Conservation (phyloP, 2,329 filamentous ascomycete genomes). For the Verticillium longisporum region DNA sequence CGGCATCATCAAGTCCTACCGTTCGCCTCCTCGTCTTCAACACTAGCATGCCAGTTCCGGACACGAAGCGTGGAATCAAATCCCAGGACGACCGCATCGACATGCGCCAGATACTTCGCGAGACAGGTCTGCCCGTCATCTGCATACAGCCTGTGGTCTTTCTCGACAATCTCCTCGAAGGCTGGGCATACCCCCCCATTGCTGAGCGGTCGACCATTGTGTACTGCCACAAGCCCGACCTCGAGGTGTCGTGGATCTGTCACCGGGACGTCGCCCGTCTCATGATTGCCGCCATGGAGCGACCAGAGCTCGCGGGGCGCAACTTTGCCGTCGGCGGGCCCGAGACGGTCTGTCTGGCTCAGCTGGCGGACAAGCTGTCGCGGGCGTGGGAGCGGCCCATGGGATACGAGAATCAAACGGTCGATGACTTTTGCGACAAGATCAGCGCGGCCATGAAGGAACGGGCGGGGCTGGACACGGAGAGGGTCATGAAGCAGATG, state of each 20-base stretch:
- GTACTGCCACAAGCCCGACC: slow-evolving; percentile 29
- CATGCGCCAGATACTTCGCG: slow-evolving; percentile 22
- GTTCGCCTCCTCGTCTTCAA: slow-evolving; percentile 18
- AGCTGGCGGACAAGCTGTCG: slow-evolving; percentile 24
- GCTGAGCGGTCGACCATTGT: slow-evolving; percentile 24
- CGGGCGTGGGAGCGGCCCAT: slow-evolving; percentile 23
- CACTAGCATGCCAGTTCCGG: slow-evolving; percentile 19
- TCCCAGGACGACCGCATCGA: slow-evolving; percentile 21
- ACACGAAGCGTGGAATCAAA: slow-evolving; percentile 13
- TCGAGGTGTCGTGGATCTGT: slow-evolving; percentile 30
- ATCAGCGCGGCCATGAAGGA: slow-evolving; percentile 23
- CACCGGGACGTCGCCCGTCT: slow-evolving; percentile 29
- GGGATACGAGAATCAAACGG: slow-evolving; percentile 23
- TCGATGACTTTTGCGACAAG: slow-evolving; percentile 20
- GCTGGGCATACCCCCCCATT: slow-evolving; percentile 27
- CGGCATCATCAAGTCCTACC: slow-evolving; percentile 47
- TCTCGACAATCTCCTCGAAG: slow-evolving; percentile 29
- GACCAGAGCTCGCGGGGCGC: slow-evolving; percentile 23
- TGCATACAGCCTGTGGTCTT: slow-evolving; percentile 29
- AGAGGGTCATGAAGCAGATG: slow-evolving; percentile 27
- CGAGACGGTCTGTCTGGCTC: slow-evolving; percentile 22
- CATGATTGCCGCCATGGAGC: slow-evolving; percentile 25
- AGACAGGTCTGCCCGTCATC: slow-evolving; percentile 20
- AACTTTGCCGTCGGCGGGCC: slow-evolving; percentile 26
- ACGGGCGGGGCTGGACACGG: slow-evolving; percentile 24